These are phyloP conservation scores for Lentinula edodes DNA, from an alignment of 768 basidiomycete species.

Conservation along the genomic window DNA sequence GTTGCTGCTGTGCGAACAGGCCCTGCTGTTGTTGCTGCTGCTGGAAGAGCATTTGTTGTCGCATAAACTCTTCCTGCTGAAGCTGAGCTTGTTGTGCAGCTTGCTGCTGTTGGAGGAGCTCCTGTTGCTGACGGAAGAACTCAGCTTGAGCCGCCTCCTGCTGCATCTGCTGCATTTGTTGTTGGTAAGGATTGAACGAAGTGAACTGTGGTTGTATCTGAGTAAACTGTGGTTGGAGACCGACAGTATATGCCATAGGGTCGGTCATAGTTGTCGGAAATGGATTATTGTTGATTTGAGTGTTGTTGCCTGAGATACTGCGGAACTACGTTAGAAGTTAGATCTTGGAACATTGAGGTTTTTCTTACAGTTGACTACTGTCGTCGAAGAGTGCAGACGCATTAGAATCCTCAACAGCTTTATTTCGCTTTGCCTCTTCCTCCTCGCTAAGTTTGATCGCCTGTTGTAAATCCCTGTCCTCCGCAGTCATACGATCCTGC, in stretches of 20 bases:
- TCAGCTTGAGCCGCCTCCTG: slow-evolving; percentile 85
- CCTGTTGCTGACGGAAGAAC: slow-evolving; percentile 62
- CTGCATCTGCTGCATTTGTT: slow-evolving; percentile 87
- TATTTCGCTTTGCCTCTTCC: slow-evolving; percentile 76
- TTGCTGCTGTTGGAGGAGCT: slow-evolving; percentile 29
- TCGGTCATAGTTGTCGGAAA: slow-evolving; percentile 55
- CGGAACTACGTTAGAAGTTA: not conserved
- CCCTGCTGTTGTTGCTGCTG: slow-evolving; percentile 46
- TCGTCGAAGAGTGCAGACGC: slow-evolving; percentile 82
- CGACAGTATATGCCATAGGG: slow-evolving; percentile 51
- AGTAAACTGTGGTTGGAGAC: slow-evolving; percentile 49
- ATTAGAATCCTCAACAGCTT: slow-evolving; percentile 70
- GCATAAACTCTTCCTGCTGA: slow-evolving; percentile 43
- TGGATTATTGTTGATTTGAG: slow-evolving; percentile 38
- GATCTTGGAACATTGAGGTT: not conserved
- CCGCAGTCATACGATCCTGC: slow-evolving; percentile 64
- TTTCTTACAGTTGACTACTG: slow-evolving; percentile 65
- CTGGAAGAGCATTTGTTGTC: slow-evolving; percentile 54
- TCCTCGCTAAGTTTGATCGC: slow-evolving; percentile 87
- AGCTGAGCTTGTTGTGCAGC: slow-evolving; percentile 13
- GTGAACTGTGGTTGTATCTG: slow-evolving; percentile 57
- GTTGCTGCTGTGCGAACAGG: slow-evolving; percentile 39
- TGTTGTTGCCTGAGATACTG: slow-evolving; percentile 27
- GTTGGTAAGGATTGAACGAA: slow-evolving; percentile 91
- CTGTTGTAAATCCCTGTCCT: slow-evolving; percentile 78